Percentiles rank a stretch among this genome's conserved stretches.
These are phyloP conservation scores for Esteya vermicola DNA, from an alignment of 2,329 filamentous ascomycete species.

Conservation along the genomic window DNA sequence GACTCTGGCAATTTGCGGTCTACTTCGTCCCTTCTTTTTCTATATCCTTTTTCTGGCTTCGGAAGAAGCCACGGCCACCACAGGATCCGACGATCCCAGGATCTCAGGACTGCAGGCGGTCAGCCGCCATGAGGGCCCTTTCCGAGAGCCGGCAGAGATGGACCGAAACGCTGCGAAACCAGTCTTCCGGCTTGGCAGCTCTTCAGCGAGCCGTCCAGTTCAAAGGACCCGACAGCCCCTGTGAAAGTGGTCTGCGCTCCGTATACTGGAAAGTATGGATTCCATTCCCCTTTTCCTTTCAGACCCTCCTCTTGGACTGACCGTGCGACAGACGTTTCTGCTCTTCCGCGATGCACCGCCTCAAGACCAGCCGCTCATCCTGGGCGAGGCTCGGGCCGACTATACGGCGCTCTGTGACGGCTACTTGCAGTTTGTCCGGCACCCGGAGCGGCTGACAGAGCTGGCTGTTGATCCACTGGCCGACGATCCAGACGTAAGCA, in stretches of 20 bases:
- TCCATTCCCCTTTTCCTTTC: too few species aligned
- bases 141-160: constrained; percentile 35
- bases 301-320: too few species aligned
- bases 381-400: constrained; percentile 55
- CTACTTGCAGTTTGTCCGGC: constrained; percentile 68
- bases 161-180: constrained; percentile 46
- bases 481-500: constrained; percentile 51
- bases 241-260: constrained; percentile 62
- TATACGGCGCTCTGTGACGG: constrained; percentile 61
- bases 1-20: too few species aligned
- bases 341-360: constrained; percentile 55
- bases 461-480: constrained; percentile 69
- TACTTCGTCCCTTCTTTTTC: not conserved
- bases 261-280: constrained; percentile 84
- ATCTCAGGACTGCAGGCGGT: not conserved
- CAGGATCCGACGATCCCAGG: not conserved
- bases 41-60: not conserved
- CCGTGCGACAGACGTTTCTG: constrained; percentile 61
- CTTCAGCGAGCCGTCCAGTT: constrained; percentile 50
- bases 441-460: constrained; percentile 63
- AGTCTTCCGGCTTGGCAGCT: constrained; percentile 37
- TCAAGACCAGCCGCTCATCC: constrained; percentile 51
- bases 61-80: not conserved
- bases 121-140: not conserved
- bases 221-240: constrained; percentile 46